Base-by-base conservation (phyloP, 169 alveolate genomes). In the Plasmodium yoelii region DNA sequence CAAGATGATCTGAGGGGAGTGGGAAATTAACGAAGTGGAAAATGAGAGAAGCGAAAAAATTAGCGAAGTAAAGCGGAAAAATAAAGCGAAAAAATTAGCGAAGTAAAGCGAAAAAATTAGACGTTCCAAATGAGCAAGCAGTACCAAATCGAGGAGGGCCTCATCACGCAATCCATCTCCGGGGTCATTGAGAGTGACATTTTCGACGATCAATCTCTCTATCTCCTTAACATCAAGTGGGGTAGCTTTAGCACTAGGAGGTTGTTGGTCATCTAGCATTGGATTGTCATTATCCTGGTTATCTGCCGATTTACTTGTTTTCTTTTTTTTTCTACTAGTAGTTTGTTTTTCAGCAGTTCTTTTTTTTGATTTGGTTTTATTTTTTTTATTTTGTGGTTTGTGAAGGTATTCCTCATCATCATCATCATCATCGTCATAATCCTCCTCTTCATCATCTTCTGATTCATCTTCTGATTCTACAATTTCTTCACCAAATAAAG, bases 401-500 rank as follows among this genome's bases (percentile, higher is more conserved):
- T 82, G 72, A 10, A 53, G 39, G 3, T 60, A 69, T 18, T 47
- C 86, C 3, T 59, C 74, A 26, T 59, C 69, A 1, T 84, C 87
- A 8, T 28, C 91, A n/a, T 44, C 72, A 28, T 22, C n/a, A n/a
- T n/a, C n/a, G n/a, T n/a, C 56, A 26, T 51, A 59, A 6, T 72
- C 86, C 7, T 69, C 72, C 19, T 72, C 91, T 3, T 67, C 67
- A 24, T 69, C 74, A 2, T 46, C 44, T 9, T 70, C 91, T 15
- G 65, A 42, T 8, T 88, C 92, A 15, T 59, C 91, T 63, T 88
- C 91, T 12, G 55, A 34, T 2, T 88, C 86, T 44, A 59, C 49
- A 63, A 73, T 82, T 19, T 87, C 90, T 51, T 95, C 97, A 6
- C 97, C 97, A 65, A 95, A 95, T 18, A 95, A 55, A 10, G 97